Percentiles rank a stretch among this genome's conserved stretches.
Conservation (phyloP, 2,329 filamentous ascomycete species). For the Cladophialophora psammophila region DNA sequence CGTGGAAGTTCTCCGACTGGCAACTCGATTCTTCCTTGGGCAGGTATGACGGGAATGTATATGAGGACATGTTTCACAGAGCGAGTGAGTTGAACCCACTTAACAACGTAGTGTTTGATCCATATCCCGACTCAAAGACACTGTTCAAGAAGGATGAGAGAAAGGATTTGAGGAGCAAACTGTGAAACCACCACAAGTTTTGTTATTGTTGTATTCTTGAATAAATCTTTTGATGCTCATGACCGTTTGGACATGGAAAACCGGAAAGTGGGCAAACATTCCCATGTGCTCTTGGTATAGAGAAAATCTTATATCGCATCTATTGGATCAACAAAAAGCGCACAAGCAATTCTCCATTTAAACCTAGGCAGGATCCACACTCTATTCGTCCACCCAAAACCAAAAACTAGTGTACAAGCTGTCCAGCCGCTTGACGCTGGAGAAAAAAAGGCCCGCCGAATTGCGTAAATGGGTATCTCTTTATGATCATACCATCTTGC, state of each 20-base stretch:
- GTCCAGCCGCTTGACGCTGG: not conserved
- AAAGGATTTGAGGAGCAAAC: constrained; percentile 37
- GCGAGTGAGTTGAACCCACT: constrained; percentile 76
- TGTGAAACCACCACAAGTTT: constrained; percentile 25
- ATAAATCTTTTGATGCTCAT: not conserved
- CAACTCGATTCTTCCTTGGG: constrained; percentile 76
- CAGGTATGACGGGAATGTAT: constrained; percentile 75
- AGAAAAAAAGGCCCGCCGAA: not conserved
- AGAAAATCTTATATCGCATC: not conserved
- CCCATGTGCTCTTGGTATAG: not conserved
- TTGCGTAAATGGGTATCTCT: constrained; percentile 4
- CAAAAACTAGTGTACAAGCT: not conserved
- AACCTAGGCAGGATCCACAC: not conserved
- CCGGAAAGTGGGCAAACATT: not conserved
- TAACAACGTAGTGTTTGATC: constrained; percentile 74
- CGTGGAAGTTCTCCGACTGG: constrained; percentile 81
- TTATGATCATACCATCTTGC: not conserved
- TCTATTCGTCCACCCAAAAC: not conserved
- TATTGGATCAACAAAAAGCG: not conserved
- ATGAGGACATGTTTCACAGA: constrained; percentile 77
- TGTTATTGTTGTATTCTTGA: not conserved
- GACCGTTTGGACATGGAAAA: not conserved
- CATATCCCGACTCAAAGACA: constrained; percentile 69
- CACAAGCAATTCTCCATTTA: not conserved
- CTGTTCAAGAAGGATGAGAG: constrained; percentile 65